A percentile compares a stretch with the other conserved stretches of the same genome.
Conservation (phyloP, 768 basidiomycete species). For the Lactifluus hygrophoroides region DNA sequence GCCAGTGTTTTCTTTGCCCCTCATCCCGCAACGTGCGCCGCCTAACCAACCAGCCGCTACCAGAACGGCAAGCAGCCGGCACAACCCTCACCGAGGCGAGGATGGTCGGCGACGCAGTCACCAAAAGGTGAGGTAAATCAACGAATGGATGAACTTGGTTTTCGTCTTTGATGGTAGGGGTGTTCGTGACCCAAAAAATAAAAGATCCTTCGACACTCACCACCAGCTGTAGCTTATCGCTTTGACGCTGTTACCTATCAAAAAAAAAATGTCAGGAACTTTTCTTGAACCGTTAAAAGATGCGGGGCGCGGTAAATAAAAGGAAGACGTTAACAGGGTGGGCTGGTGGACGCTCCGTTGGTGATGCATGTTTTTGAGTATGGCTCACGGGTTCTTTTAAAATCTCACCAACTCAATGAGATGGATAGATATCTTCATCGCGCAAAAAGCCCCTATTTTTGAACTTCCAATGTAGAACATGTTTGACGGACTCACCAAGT, state of each 20-base stretch:
- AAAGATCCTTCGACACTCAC: conserved; percentile 4
- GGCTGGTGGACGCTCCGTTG: conserved; percentile 19
- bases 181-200: not conserved
- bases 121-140: conserved; percentile 13
- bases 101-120: conserved; percentile 8
- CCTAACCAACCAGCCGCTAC: conserved; percentile 5
- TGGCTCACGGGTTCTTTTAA: conserved; percentile 15
- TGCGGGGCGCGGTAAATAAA: not conserved
- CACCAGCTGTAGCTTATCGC: not conserved
- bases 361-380: conserved; percentile 24
- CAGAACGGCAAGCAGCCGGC: conserved; percentile 17
- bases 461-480: not conserved
- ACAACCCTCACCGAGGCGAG: conserved; percentile 5
- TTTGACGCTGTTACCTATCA: not conserved
- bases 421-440: conserved; percentile 22
- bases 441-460: not conserved
- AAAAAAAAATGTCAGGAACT: not conserved
- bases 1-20: conserved; percentile 19
- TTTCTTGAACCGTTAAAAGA: not conserved
- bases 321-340: not conserved
- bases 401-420: conserved; percentile 21
- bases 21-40: not conserved
- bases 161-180: conserved; percentile 12
- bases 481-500: conserved; percentile 10
- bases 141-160: conserved; percentile 23